Percentiles rank a stretch among this genome's conserved stretches.
These are phyloP conservation scores for Termitomyces sp. DNA, from an alignment of 768 basidiomycete genomes.

Conservation along the genomic window DNA sequence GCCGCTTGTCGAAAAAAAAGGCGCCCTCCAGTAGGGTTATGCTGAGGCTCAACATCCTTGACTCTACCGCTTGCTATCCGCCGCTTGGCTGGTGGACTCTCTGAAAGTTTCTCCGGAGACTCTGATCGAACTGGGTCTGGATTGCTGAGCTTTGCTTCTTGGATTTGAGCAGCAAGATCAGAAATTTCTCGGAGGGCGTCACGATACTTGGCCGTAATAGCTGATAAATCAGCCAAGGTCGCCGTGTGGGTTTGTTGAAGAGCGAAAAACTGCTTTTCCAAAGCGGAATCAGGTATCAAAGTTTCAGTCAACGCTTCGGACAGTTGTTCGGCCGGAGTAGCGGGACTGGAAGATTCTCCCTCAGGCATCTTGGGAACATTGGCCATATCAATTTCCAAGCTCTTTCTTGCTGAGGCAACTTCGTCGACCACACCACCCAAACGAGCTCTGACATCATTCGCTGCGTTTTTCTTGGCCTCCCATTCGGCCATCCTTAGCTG, in stretches of 20 bases:
- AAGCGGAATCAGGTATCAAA: conserved; percentile 31
- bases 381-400: conserved; percentile 50
- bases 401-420: conserved; percentile 66
- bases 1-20: conserved; percentile 88
- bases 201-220: conserved; percentile 77
- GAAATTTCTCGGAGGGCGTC: conserved; percentile 90
- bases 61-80: conserved; percentile 47
- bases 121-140: conserved; percentile 30
- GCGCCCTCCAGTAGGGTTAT: conserved; percentile 53
- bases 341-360: conserved; percentile 16
- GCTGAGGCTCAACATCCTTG: conserved; percentile 43
- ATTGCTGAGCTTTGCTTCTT: conserved; percentile 75
- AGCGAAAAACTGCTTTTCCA: conserved; percentile 61
- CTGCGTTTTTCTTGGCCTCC: conserved; percentile 66
- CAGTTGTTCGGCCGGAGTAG: conserved; percentile 22
- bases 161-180: conserved; percentile 88
- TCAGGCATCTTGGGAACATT: conserved; percentile 16
- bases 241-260: conserved; percentile 83
- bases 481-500: conserved; percentile 79
- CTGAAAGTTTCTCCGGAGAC: conserved; percentile 41
- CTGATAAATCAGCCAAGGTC: conserved; percentile 75
- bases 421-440: conserved; percentile 66
- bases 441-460: conserved; percentile 60
- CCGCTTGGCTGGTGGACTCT: conserved; percentile 41
- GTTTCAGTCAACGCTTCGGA: conserved; percentile 24